These are phyloP conservation scores for Strobilomyces dryophilus DNA, from an alignment of 768 basidiomycete species.

Conservation along the genomic window DNA sequence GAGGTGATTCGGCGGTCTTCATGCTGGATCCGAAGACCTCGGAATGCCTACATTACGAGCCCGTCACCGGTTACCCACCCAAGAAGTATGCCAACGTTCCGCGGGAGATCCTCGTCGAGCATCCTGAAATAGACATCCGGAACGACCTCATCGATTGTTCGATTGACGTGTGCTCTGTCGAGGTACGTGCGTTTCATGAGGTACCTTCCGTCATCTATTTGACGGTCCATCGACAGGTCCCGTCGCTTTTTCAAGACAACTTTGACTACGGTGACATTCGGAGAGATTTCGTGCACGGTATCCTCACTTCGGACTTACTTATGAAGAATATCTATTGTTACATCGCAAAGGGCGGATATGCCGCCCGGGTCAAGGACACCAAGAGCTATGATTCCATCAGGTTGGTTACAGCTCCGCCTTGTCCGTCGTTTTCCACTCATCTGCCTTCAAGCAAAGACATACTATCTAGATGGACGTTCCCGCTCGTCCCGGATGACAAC, in stretches of 20 bases:
- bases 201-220: neutral
- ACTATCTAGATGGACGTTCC: slow-evolving; percentile 90
- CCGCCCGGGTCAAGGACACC: slow-evolving; percentile 90
- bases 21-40: slow-evolving; percentile 72
- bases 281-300: slow-evolving; percentile 89
- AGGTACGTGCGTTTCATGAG: slow-evolving; percentile 45
- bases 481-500: slow-evolving; percentile 92
- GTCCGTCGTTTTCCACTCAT: neutral
- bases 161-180: slow-evolving; percentile 92
- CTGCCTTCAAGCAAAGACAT: slow-evolving; percentile 74
- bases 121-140: slow-evolving; percentile 80
- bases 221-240: slow-evolving; percentile 54
- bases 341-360: slow-evolving; percentile 84
- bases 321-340: slow-evolving; percentile 95
- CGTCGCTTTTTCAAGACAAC: slow-evolving; percentile 96
- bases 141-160: slow-evolving; percentile 86
- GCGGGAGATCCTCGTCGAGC: slow-evolving; percentile 66
- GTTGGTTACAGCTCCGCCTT: slow-evolving; percentile 33
- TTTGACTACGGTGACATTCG: slow-evolving; percentile 95
- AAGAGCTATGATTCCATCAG: slow-evolving; percentile 88
- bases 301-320: slow-evolving; percentile 89
- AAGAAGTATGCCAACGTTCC: slow-evolving; percentile 63
- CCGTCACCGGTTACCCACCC: slow-evolving; percentile 65
- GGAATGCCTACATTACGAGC: slow-evolving; percentile 83
- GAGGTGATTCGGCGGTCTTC: slow-evolving; percentile 72